Conservation (phyloP, 1,284 basidiomycete genomes). For the Bondarzewia mesenterica region DNA sequence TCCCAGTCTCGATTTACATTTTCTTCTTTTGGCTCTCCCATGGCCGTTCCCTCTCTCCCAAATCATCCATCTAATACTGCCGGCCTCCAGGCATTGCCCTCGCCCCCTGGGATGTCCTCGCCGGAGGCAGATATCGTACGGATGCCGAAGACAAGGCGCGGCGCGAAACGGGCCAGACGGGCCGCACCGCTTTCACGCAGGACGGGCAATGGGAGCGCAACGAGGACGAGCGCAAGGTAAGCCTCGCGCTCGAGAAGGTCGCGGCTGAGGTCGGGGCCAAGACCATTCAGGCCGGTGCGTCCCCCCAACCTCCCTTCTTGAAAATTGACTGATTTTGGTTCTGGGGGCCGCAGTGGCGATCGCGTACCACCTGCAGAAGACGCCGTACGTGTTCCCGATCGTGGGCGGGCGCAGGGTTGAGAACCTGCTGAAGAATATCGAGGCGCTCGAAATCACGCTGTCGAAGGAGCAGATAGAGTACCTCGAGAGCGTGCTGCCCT, state of each 20-base stretch:
- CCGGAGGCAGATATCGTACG: slow-evolving; percentile 26
- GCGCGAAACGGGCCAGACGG: neutral
- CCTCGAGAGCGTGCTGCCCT: slow-evolving; percentile 2
- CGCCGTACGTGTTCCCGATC: slow-evolving; percentile 23
- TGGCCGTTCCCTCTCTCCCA: neutral
- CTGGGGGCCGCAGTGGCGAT: neutral
- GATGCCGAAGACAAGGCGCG: slow-evolving; percentile 23
- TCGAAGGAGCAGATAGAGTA: slow-evolving; percentile 20
- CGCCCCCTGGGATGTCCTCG: slow-evolving; percentile 33
- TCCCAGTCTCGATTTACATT: neutral
- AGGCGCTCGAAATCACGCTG: slow-evolving; percentile 22
- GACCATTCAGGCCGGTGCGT: slow-evolving; percentile 16
- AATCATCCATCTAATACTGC: neutral
- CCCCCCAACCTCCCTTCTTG: too few species aligned
- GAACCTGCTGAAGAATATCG: slow-evolving; percentile 24
- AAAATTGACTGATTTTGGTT: too few species aligned
- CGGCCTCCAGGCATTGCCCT: slow-evolving; percentile 26
- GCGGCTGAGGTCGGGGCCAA: slow-evolving; percentile 16
- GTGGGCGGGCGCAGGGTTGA: slow-evolving; percentile 26
- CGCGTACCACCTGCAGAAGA: slow-evolving; percentile 15
- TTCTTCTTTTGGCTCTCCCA: neutral
- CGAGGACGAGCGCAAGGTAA: slow-evolving; percentile 16
- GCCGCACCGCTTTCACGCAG: neutral
- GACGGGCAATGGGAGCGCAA: neutral
- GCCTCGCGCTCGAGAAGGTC: slow-evolving; percentile 18